Evolutionary conservation across 2,329 filamentous ascomycete species (phyloP).

Genomic region (Alternaria sp.): DNA sequence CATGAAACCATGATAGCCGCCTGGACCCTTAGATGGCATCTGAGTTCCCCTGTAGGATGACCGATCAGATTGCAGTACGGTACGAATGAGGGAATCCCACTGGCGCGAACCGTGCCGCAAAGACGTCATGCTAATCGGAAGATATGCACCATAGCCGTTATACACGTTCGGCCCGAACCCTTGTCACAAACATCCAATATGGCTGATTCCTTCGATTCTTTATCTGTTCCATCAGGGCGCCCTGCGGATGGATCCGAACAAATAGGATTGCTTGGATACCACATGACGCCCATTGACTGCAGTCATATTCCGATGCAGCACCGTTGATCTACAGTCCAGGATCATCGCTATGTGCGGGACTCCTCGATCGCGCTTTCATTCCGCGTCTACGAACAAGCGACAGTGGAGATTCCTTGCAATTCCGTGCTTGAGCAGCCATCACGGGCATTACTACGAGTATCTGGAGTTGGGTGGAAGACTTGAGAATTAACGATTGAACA

Average conservation of each 20-base stretch:
- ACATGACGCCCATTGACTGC: not conserved
- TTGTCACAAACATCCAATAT: not conserved
- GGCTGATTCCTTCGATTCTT: not conserved
- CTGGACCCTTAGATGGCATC: not conserved
- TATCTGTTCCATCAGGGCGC: not conserved
- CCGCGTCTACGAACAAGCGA: not conserved
- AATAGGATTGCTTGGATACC: not conserved
- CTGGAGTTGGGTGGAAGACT: not conserved
- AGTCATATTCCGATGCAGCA: not conserved
- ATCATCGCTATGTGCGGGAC: not conserved
- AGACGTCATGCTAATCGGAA: not conserved
- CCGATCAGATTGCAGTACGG: not conserved
- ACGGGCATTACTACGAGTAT: not conserved
- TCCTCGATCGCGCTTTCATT: not conserved
- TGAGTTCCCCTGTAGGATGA: not conserved
- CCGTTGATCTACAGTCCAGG: not conserved
- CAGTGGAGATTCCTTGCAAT: not conserved
- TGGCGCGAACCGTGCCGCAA: not conserved
- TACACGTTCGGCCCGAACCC: not conserved
- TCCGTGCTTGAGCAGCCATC: not conserved
- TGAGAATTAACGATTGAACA: not conserved
- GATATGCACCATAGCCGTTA: not conserved
- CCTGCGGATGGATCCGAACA: slow-evolving; percentile 1
- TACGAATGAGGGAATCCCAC: not conserved
- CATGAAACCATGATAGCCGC: slow-evolving; percentile 4